These are phyloP conservation scores for Fusarium chaquense DNA, from an alignment of 2,329 filamentous ascomycete genomes.

Conservation along the genomic window DNA sequence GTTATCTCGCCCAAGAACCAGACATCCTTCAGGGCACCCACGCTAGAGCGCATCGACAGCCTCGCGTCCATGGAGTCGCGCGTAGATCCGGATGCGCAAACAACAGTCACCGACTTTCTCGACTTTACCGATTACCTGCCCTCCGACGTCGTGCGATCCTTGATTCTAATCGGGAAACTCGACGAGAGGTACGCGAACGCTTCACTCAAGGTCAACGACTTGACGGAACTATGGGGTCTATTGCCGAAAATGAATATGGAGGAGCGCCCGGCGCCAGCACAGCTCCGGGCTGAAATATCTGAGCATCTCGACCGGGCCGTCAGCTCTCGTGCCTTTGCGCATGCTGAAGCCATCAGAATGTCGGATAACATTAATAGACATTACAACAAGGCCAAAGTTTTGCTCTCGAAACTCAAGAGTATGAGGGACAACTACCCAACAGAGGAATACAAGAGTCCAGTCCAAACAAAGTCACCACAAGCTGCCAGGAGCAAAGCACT, in stretches of 20 bases:
- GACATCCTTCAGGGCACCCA: slow-evolving; percentile 45
- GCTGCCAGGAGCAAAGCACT: slow-evolving; percentile 63
- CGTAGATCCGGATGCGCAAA: slow-evolving; percentile 74
- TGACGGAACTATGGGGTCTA: slow-evolving; percentile 68
- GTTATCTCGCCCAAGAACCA: slow-evolving; percentile 48
- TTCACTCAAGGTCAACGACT: slow-evolving; percentile 66
- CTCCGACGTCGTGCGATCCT: slow-evolving; percentile 73
- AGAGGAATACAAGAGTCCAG: slow-evolving; percentile 65
- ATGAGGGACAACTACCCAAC: slow-evolving; percentile 72
- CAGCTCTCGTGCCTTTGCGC: slow-evolving; percentile 67
- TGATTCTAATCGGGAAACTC: slow-evolving; percentile 74
- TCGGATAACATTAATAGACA: slow-evolving; percentile 72
- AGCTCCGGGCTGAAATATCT: slow-evolving; percentile 71
- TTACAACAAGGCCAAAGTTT: slow-evolving; percentile 69
- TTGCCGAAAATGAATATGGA: slow-evolving; percentile 63
- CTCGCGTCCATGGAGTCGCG: slow-evolving; percentile 60
- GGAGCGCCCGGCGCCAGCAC: slow-evolving; percentile 61
- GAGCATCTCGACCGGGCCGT: slow-evolving; percentile 66
- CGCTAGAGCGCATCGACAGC: slow-evolving; percentile 52
- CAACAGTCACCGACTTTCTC: slow-evolving; percentile 77
- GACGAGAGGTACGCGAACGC: slow-evolving; percentile 69
- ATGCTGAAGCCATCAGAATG: slow-evolving; percentile 73
- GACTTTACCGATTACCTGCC: slow-evolving; percentile 78
- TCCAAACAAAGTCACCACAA: slow-evolving; percentile 66
- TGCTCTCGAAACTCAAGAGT: slow-evolving; percentile 68